These are phyloP conservation scores for Puccinia novopanici DNA, from an alignment of 1,284 basidiomycete genomes.

Conservation along the genomic window DNA sequence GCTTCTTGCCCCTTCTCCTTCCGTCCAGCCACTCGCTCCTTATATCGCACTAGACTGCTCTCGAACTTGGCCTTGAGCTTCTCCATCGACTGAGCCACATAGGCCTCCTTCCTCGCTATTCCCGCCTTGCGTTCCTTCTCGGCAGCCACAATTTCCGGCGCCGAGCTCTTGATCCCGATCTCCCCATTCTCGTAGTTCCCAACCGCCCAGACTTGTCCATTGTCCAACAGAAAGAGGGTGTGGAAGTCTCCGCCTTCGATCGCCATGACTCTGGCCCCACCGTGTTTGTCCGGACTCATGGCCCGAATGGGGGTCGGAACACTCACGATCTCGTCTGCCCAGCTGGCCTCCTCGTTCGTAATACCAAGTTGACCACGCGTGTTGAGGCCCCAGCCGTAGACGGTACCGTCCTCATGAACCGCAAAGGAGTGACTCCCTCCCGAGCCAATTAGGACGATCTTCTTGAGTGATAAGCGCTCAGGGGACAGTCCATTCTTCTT, in stretches of 20 bases:
- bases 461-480: constrained; percentile 74
- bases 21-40: constrained; percentile 56
- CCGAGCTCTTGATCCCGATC: constrained; percentile 71
- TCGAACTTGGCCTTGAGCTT: constrained; percentile 51
- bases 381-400: constrained; percentile 91
- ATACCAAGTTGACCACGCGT: constrained; percentile 71
- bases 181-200: constrained; percentile 77
- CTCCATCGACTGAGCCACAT: constrained; percentile 58
- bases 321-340: constrained; percentile 66
- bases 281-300: constrained; percentile 70
- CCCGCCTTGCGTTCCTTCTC: constrained; percentile 58
- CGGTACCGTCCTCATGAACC: constrained; percentile 75
- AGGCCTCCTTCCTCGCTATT: constrained; percentile 51
- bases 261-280: constrained; percentile 68
- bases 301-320: constrained; percentile 71
- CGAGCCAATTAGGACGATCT: constrained; percentile 74
- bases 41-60: constrained; percentile 52
- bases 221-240: constrained; percentile 78
- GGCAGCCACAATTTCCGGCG: constrained; percentile 64
- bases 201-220: constrained; percentile 79
- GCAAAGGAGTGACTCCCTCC: constrained; percentile 87
- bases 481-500: constrained; percentile 81
- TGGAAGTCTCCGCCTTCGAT: constrained; percentile 77
- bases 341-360: constrained; percentile 62
- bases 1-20: constrained; percentile 52